phyloP scores from a whole-genome alignment of 2,329 filamentous ascomycete species.

The Fusarium sterilihyphosum region DNA sequence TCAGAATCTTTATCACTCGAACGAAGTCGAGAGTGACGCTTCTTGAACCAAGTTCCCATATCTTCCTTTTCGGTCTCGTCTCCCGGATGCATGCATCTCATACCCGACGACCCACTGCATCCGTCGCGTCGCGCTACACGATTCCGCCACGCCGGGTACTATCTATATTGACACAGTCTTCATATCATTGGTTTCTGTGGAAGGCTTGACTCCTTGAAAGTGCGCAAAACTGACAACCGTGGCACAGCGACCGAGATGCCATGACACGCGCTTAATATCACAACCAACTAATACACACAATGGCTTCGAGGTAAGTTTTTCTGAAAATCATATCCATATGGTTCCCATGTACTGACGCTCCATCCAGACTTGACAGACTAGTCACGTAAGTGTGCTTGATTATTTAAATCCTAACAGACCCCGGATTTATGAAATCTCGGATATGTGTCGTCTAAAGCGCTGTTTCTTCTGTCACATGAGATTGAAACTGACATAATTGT shows the following conservation, averaged over 20 bases:
- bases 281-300: conserved; percentile 53
- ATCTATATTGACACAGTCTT: conserved; percentile 27
- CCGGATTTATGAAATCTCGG: background rate
- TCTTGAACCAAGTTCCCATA: conserved; percentile 16
- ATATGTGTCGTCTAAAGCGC: background rate
- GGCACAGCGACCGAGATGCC: conserved; percentile 41
- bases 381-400: conserved; percentile 75
- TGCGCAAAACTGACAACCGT: conserved; percentile 23
- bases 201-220: background rate
- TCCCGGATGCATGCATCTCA: conserved; percentile 42
- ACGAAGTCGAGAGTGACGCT: conserved; percentile 17
- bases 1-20: background rate
- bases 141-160: conserved; percentile 39
- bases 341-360: conserved; percentile 12
- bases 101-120: conserved; percentile 39
- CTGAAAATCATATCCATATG: background rate
- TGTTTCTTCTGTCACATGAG: background rate
- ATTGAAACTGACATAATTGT: conserved; percentile 31
- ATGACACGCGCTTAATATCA: conserved; percentile 39
- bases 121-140: conserved; percentile 44
- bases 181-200: conserved; percentile 7
- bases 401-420: background rate
- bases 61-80: background rate
- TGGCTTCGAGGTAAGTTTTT: conserved; percentile 64
- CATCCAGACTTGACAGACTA: conserved; percentile 78